phyloP scores from a whole-genome alignment of 192 early-diverging fungal species.

The Gaertneriomyces sp. region DNA sequence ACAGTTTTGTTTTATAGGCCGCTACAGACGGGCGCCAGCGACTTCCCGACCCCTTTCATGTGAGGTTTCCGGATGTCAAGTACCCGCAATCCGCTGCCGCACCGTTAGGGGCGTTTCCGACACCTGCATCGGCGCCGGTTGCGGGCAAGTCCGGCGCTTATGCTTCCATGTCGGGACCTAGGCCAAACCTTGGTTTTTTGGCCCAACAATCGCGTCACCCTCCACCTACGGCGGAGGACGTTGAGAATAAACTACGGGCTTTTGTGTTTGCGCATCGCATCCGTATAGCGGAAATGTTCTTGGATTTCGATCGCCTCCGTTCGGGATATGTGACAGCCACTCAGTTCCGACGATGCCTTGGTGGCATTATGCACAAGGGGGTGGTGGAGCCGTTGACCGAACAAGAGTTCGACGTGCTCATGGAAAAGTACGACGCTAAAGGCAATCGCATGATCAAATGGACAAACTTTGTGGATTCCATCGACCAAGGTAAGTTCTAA shows the following conservation, averaged over 20 bases:
- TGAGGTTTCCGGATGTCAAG: constrained; percentile 6
- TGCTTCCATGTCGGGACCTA: not conserved
- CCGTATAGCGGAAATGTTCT: constrained; percentile 48
- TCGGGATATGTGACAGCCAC: constrained; percentile 42
- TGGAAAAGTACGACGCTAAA: constrained; percentile 31
- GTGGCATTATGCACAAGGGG: constrained; percentile 40
- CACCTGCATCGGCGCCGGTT: constrained; percentile 12
- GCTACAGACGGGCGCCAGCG: too few species aligned
- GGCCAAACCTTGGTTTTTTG: not conserved
- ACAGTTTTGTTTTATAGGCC: too few species aligned
- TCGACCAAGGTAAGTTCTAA: constrained; percentile 46
- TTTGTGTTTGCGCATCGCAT: constrained; percentile 46
- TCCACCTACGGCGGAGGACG: constrained; percentile 3
- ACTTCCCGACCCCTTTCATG: not conserved
- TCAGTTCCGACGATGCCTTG: constrained; percentile 49
- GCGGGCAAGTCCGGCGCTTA: constrained; percentile 16
- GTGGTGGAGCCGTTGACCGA: constrained; percentile 34
- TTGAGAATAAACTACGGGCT: constrained; percentile 48
- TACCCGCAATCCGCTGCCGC: constrained; percentile 11
- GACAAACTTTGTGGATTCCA: constrained; percentile 47
- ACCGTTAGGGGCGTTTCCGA: constrained; percentile 20
- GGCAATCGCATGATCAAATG: constrained; percentile 42
- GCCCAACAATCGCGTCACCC: not conserved
- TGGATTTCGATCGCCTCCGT: constrained; percentile 52
- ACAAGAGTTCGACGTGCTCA: constrained; percentile 37